These are phyloP conservation scores for Metschnikowia cubensis DNA, from an alignment of 805 yeast species.

Conservation along the genomic window DNA sequence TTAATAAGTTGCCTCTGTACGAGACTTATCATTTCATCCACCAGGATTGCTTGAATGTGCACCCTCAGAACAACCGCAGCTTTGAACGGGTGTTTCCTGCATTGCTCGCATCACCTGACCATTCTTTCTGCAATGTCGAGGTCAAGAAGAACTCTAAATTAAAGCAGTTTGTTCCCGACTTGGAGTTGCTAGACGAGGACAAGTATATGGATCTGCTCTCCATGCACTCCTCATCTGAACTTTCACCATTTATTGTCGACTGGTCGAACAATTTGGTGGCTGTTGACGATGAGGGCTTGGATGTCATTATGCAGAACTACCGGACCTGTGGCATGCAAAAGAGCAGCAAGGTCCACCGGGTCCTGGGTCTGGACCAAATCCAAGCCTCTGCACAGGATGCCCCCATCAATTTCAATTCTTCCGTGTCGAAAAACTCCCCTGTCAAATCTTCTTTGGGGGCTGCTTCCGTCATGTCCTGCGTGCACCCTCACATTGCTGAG, in stretches of 20 bases:
- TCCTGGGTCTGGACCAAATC: conserved; percentile 11
- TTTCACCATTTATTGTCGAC: conserved; percentile 44
- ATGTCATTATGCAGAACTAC: conserved; percentile 41
- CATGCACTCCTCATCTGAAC: conserved; percentile 11
- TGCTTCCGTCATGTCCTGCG: conserved; percentile 15
- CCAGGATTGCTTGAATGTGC: conserved; percentile 19
- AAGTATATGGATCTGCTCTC: conserved; percentile 13
- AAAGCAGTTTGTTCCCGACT: conserved; percentile 19
- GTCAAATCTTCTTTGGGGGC: conserved; percentile 6
- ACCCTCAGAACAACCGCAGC: conserved; percentile 19
- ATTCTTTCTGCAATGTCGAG: conserved; percentile 16
- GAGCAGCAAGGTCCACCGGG: conserved; percentile 14
- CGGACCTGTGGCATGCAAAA: conserved; percentile 18
- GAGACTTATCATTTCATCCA: conserved; percentile 18
- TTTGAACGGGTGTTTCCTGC: conserved; percentile 20
- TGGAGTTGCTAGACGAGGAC: conserved; percentile 13
- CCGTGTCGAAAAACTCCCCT: conserved; percentile 2
- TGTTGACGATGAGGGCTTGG: conserved; percentile 41
- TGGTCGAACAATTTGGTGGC: conserved; percentile 60
- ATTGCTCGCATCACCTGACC: conserved; percentile 16
- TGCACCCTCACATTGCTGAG: conserved; percentile 43
- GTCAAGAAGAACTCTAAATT: conserved; percentile 15
- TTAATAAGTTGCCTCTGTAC: conserved; percentile 19
- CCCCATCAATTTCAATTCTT: background rate
- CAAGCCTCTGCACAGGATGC: background rate